Base-by-base conservation (phyloP, 192 early-diverging fungal species). In the Linnemannia elongata region DNA sequence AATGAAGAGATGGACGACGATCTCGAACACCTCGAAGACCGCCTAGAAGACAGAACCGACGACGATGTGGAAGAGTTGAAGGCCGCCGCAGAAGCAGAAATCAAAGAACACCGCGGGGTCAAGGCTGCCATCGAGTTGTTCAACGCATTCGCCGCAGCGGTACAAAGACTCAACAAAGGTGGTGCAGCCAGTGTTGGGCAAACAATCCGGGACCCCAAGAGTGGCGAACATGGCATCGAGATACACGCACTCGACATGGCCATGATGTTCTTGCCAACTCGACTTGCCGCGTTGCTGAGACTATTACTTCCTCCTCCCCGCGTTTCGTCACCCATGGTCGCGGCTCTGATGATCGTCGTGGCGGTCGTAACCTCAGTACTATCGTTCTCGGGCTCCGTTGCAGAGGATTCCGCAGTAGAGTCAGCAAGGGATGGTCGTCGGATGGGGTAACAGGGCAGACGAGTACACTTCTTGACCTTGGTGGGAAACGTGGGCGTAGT, bases 181-280 rank as follows among this genome's bases (percentile, higher is more conserved):
- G 80, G 85, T 1, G 75, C 6, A 6, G 76, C 12, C 1, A 81
- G 33, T 9, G 63, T 68, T 12, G 85, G 79, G 15, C 72, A 81
- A 4, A 81, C 33, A 30, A 74, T 52, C n/a, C 68, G 75, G 39
- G 55, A 87, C 0, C 85, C 66, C 24, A 87, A 33, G 45, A 87
- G 72, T 39, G 85, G 85, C 5, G 85, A 81, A 39, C 79, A 87
- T 1, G 85, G 85, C 85, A 87, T 87, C 10, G 85, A 87, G 20
- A 87, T 81, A 52, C 85, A 87, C 2, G 77, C 57, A 15, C 69
- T 72, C 10, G 76, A 74, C 55, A 75, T 84, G 47, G 76, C 24
- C 33, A 4, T 69, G 36, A 66, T 57, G 6, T 7, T 35, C 36
- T 42, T 77, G 38, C 36, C 73, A 12, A 44, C 17, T 18, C 36